These are phyloP conservation scores for Acanthamoeba royreba DNA, from an alignment of 208 protist species.

Conservation along the genomic window DNA sequence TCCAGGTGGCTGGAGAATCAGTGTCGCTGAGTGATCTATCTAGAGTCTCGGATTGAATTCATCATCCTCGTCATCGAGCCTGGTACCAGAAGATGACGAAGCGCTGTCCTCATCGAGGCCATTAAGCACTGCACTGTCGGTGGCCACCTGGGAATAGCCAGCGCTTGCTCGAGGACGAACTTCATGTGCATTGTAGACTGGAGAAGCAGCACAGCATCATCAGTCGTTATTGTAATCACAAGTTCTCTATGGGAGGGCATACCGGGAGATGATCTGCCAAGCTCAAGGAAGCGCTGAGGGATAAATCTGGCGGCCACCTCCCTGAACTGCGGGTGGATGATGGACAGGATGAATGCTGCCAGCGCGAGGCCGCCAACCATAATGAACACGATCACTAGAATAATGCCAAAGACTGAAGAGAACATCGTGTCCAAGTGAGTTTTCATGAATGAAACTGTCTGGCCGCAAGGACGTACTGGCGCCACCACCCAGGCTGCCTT, in stretches of 20 bases:
- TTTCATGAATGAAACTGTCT: not conserved
- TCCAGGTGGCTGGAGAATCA: too few relatives aligned
- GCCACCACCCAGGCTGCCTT: not conserved
- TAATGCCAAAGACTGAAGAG: not conserved
- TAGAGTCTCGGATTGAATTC: too few relatives aligned
- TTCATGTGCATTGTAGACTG: not conserved
- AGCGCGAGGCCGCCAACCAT: not conserved
- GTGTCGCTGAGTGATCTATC: too few relatives aligned
- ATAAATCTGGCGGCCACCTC: not conserved
- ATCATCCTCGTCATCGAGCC: not conserved
- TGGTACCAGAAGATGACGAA: too few relatives aligned
- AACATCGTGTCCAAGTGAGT: not conserved
- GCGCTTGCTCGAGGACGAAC: not conserved
- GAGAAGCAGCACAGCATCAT: not conserved
- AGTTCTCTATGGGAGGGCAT: not conserved
- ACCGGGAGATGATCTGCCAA: not conserved
- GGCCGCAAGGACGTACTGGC: not conserved
- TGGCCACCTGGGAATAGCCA: not conserved
- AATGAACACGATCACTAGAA: not conserved
- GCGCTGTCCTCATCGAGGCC: too few relatives aligned
- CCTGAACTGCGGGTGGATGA: not conserved
- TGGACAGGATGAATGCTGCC: not conserved
- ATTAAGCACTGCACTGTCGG: not conserved
- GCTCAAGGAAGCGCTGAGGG: not conserved
- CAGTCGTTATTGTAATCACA: not conserved